phyloP scores from a whole-genome alignment of 176 grass and related monocot species.

The Eleusine indica region DNA sequence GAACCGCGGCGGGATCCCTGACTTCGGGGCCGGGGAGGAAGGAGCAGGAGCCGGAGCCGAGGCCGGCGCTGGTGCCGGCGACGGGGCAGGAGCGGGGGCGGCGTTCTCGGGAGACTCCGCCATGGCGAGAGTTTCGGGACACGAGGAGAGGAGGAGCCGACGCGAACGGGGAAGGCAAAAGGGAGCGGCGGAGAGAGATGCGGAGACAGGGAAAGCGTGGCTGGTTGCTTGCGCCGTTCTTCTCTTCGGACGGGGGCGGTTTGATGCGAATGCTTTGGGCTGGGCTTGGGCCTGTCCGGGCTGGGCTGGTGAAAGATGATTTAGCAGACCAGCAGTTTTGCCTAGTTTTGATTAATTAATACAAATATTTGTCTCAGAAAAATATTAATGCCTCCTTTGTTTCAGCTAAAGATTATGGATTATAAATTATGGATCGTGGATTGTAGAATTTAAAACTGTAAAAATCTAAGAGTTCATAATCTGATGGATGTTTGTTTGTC shows the following conservation, averaged over 20 bases:
- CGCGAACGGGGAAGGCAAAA: not conserved
- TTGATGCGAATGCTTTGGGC: not conserved
- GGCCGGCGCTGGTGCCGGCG: not conserved
- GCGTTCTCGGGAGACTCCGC: constrained; percentile 62
- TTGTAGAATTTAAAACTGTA: no score
- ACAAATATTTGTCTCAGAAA: no score
- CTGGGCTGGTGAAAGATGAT: not conserved
- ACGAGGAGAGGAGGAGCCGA: constrained; percentile 3
- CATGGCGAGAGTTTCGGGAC: constrained; percentile 57
- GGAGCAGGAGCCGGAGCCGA: not conserved
- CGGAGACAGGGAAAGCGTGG: not conserved
- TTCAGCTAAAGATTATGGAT: no score
- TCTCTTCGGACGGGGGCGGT: not conserved
- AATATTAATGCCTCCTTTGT: no score
- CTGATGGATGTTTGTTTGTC: no score
- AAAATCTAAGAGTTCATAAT: no score
- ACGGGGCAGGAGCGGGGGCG: constrained; percentile 15
- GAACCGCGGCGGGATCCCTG: constrained; percentile 57
- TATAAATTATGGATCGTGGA: no score
- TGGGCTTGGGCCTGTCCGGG: not conserved
- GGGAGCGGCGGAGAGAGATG: not conserved
- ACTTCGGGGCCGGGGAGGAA: constrained; percentile 20
- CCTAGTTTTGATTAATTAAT: no score
- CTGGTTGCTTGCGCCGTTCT: constrained; percentile 5
- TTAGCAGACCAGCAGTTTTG: not conserved